Evolutionary conservation across 2,329 filamentous ascomycete genomes (phyloP).

Genomic region (Didymella pomorum): DNA sequence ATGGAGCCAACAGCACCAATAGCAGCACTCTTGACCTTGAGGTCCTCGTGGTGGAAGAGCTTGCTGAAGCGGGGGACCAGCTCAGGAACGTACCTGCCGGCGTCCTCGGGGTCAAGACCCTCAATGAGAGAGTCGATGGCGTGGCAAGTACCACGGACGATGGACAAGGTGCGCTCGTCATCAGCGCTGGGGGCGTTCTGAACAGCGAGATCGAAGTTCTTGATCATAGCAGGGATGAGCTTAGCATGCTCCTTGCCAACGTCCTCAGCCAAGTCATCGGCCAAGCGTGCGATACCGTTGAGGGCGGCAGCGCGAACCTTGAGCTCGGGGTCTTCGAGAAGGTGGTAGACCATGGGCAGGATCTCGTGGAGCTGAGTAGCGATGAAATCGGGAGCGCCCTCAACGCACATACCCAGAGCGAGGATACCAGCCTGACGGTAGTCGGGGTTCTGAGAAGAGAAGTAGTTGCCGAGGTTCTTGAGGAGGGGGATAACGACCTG

Average conservation of each 20-base stretch:
- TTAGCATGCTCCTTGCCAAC: constrained; percentile 84
- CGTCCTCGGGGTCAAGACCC: constrained; percentile 80
- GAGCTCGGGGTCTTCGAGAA: constrained; percentile 84
- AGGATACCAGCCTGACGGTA: constrained; percentile 91
- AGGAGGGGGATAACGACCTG: constrained; percentile 94
- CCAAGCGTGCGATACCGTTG: constrained; percentile 85
- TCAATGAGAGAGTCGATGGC: constrained; percentile 92
- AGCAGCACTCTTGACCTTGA: constrained; percentile 87
- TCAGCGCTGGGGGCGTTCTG: constrained; percentile 68
- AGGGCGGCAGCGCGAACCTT: constrained; percentile 87
- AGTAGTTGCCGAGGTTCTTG: constrained; percentile 83
- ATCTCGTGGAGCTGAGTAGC: constrained; percentile 88
- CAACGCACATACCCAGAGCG: constrained; percentile 90
- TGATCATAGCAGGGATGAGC: constrained; percentile 83
- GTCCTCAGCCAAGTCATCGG: constrained; percentile 92
- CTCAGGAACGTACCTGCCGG: constrained; percentile 81
- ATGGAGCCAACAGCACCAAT: constrained; percentile 91
- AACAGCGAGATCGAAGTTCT: constrained; percentile 86
- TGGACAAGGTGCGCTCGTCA: constrained; percentile 78
- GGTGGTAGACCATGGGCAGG: constrained; percentile 81
- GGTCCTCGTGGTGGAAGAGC: constrained; percentile 83
- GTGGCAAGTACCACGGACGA: constrained; percentile 88
- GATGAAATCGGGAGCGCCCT: constrained; percentile 97
- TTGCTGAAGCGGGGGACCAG: constrained; percentile 85
- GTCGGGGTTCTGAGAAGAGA: constrained; percentile 75